phyloP scores from a whole-genome alignment of 1,284 basidiomycete species.

The Papiliotrema flavescens region DNA sequence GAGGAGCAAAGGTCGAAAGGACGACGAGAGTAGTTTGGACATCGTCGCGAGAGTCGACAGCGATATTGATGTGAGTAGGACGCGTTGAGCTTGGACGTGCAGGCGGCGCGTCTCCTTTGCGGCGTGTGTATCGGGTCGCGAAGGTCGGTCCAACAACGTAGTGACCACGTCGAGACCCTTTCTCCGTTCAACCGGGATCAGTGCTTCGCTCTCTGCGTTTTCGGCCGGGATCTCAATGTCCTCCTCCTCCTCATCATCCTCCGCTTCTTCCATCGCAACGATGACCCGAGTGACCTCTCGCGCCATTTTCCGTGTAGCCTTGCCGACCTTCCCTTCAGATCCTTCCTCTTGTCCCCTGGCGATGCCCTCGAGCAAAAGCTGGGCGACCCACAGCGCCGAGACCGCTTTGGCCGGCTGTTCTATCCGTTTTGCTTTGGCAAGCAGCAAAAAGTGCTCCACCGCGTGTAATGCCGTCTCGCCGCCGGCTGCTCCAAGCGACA shows the following conservation, averaged over 20 bases:
- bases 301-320: constrained; percentile 62
- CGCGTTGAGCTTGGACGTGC: constrained; percentile 54
- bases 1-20: constrained; percentile 65
- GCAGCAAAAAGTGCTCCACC: constrained; percentile 73
- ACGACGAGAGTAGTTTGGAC: constrained; percentile 56
- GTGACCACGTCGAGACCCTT: constrained; percentile 54
- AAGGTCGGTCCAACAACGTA: constrained; percentile 42
- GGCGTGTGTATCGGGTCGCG: constrained; percentile 22
- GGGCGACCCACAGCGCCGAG: constrained; percentile 79
- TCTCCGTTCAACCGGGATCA: constrained; percentile 55
- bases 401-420: constrained; percentile 53
- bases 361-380: constrained; percentile 68
- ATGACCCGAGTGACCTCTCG: constrained; percentile 61
- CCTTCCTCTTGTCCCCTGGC: constrained; percentile 48
- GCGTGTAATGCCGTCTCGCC: constrained; percentile 67
- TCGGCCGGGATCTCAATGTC: constrained; percentile 48
- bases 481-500: constrained; percentile 61
- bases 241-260: constrained; percentile 63
- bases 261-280: constrained; percentile 66
- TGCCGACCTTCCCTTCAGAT: constrained; percentile 41
- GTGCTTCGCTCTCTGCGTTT: constrained; percentile 19
- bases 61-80: constrained; percentile 54
- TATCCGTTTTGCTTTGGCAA: constrained; percentile 51
- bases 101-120: constrained; percentile 28
- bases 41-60: constrained; percentile 70